Evolutionary conservation across 495 filamentous ascomycete species (phyloP).

Genomic region (Tuber umbilicatum): DNA sequence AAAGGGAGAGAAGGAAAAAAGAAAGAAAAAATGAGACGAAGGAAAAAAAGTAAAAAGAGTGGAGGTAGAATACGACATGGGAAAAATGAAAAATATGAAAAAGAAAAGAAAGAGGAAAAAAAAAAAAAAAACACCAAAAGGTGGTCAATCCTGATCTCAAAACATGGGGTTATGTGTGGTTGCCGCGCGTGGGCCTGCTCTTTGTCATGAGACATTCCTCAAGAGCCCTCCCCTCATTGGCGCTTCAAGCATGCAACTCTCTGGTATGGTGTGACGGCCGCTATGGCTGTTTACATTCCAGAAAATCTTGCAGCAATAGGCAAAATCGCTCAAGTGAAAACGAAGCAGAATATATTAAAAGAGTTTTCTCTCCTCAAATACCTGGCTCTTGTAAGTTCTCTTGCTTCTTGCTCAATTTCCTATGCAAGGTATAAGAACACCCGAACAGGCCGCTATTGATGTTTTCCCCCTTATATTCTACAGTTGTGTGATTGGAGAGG

Average conservation of each 20-base stretch:
- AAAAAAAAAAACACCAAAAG: neutral
- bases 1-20: neutral
- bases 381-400: neutral
- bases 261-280: constrained; percentile 18
- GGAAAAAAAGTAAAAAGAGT: neutral
- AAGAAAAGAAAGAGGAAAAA: constrained; percentile 24
- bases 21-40: neutral
- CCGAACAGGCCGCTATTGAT: constrained; percentile 1
- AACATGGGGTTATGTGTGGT: constrained; percentile 11
- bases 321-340: constrained; percentile 35
- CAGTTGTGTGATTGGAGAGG: neutral
- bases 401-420: constrained; percentile 1
- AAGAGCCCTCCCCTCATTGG: constrained; percentile 18
- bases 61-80: neutral
- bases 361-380: constrained; percentile 8
- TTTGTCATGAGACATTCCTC: constrained; percentile 23
- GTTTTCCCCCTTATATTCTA: neutral
- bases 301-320: constrained; percentile 29
- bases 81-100: constrained; percentile 11
- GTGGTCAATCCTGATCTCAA: constrained; percentile 32
- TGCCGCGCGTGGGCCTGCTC: constrained; percentile 13
- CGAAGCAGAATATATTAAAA: constrained; percentile 28
- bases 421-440: constrained; percentile 5
- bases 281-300: constrained; percentile 33
- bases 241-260: constrained; percentile 20